Evolutionary conservation across 2,329 filamentous ascomycete species (phyloP).

Genomic region (Kalmusia sp.): DNA sequence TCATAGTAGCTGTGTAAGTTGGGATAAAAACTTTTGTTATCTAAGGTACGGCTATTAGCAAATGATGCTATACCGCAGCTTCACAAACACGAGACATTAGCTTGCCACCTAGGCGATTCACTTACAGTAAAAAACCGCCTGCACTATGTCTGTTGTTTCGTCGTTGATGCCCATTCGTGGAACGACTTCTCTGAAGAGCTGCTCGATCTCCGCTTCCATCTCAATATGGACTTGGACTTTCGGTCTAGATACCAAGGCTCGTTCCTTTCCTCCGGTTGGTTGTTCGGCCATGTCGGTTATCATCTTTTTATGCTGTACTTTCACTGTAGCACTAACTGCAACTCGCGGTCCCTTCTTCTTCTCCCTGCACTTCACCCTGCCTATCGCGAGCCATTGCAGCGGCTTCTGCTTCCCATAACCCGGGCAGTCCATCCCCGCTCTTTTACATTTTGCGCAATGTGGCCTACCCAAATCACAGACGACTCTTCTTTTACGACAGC

Average conservation of each 20-base stretch:
- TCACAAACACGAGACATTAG: background rate
- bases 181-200: background rate
- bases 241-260: background rate
- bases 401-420: conserved; percentile 2
- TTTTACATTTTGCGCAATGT: background rate
- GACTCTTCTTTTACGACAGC: background rate
- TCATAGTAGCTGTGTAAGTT: background rate
- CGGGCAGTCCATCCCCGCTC: background rate
- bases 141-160: background rate
- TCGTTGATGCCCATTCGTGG: background rate
- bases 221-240: background rate
- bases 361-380: background rate
- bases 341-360: background rate
- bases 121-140: conserved; percentile 3
- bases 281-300: background rate
- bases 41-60: background rate
- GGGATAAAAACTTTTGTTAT: background rate
- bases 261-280: background rate
- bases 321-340: background rate
- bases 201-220: background rate
- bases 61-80: background rate
- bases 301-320: background rate
- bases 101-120: background rate
- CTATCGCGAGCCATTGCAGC: background rate
- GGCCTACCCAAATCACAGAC: conserved; percentile 1